Percentiles rank a stretch among this genome's conserved stretches.
Conservation (phyloP, 225 moss, liverwort and hornwort genomes). For the Climacium dendroides region DNA sequence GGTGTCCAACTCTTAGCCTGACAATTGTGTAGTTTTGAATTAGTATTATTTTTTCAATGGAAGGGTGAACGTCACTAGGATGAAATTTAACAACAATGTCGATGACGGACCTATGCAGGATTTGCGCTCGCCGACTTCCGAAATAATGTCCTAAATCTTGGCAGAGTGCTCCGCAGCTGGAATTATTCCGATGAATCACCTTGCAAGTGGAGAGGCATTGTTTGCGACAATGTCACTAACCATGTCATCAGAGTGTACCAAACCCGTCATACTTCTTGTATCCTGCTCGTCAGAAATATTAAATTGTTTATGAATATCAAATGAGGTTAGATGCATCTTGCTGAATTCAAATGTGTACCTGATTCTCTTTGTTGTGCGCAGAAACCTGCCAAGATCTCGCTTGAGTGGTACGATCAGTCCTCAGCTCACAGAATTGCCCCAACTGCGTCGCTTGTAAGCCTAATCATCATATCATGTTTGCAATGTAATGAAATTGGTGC, state of each 20-base stretch:
- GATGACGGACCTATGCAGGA: conserved; percentile 7
- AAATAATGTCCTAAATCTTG: conserved; percentile 1
- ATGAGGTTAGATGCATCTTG: neutral
- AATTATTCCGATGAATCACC: conserved; percentile 23
- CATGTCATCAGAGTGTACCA: conserved; percentile 19
- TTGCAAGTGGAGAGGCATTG: conserved; percentile 32
- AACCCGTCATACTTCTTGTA: neutral
- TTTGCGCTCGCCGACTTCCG: conserved; percentile 23
- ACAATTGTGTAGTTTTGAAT: neutral
- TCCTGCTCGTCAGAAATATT: neutral
- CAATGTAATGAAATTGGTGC: neutral
- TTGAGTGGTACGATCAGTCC: conserved; percentile 26
- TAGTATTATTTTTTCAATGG: neutral
- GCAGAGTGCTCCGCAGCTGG: conserved; percentile 19
- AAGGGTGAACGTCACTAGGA: neutral
- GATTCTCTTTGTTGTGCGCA: neutral
- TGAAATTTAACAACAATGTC: neutral
- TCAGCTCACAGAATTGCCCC: conserved; percentile 5
- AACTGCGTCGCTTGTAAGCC: conserved; percentile 36
- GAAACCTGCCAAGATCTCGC: conserved; percentile 20
- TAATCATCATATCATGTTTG: neutral
- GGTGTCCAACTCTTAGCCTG: neutral
- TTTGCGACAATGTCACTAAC: conserved; percentile 22
- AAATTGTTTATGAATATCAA: neutral
- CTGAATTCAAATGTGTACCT: neutral